phyloP scores from a whole-genome alignment of 2,329 filamentous ascomycete species.

The Acephala macrosclerotiorum region DNA sequence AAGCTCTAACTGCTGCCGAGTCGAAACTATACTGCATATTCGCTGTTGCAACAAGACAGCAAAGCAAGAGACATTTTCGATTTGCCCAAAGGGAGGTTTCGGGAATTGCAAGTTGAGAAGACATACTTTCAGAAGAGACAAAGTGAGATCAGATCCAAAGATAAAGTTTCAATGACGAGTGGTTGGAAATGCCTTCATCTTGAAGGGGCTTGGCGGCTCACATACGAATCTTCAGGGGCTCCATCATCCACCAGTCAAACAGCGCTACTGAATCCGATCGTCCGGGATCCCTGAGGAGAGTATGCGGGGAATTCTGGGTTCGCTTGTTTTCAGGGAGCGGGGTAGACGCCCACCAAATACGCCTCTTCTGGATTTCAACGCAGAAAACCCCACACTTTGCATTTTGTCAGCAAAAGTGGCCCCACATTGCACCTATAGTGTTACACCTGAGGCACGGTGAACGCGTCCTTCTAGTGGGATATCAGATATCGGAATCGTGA shows the following conservation, averaged over 20 bases:
- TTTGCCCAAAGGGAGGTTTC: slow-evolving; percentile 24
- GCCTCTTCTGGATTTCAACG: neutral
- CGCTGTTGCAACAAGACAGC: slow-evolving; percentile 25
- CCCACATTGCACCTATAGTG: neutral
- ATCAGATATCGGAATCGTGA: neutral
- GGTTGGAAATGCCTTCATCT: neutral
- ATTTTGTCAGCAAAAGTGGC: neutral
- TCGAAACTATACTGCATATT: slow-evolving; percentile 60
- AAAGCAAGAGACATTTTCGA: slow-evolving; percentile 29
- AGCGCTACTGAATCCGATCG: slow-evolving; percentile 1
- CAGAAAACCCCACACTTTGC: slow-evolving; percentile 10
- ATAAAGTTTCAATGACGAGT: neutral
- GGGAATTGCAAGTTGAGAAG: slow-evolving; percentile 15
- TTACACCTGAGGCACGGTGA: neutral
- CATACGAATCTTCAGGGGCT: neutral
- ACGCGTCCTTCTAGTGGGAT: neutral
- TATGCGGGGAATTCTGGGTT: neutral
- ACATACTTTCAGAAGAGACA: slow-evolving; percentile 13
- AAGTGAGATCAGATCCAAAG: neutral
- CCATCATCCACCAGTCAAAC: neutral
- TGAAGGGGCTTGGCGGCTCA: neutral
- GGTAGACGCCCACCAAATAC: neutral
- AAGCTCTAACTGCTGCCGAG: slow-evolving; percentile 52
- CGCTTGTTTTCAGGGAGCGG: slow-evolving; percentile 10
- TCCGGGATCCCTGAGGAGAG: neutral